Evolutionary conservation across 768 basidiomycete genomes (phyloP).

Genomic region (Butyriboletus loyo): DNA sequence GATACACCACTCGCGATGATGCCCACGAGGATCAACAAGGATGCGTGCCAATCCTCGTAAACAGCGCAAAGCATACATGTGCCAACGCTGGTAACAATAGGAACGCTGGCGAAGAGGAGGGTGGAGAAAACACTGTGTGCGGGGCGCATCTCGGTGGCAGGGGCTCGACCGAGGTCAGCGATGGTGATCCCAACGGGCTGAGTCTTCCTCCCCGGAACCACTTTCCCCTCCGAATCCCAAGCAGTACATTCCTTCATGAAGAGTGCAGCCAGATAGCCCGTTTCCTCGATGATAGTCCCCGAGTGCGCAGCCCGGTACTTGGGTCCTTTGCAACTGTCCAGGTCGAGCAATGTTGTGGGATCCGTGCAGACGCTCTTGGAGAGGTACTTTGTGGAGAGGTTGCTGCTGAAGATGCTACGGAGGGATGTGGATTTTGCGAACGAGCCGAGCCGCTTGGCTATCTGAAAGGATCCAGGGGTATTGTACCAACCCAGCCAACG

Average conservation of each 20-base stretch:
- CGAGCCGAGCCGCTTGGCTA: conserved; percentile 20
- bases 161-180: conserved; percentile 3
- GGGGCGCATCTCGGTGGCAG: conserved; percentile 9
- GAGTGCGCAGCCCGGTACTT: conserved; percentile 74
- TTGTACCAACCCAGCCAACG: conserved; percentile 36
- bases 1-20: conserved; percentile 31
- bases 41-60: conserved; percentile 26
- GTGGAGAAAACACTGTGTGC: not conserved
- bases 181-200: conserved; percentile 9
- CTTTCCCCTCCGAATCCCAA: conserved; percentile 8
- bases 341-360: conserved; percentile 18
- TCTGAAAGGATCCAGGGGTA: conserved; percentile 29
- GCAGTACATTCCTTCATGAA: conserved; percentile 13
- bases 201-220: conserved; percentile 8
- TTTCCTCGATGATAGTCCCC: too few species aligned
- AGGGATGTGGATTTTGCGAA: conserved; percentile 15
- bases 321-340: conserved; percentile 35
- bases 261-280: too few species aligned
- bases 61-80: conserved; percentile 19
- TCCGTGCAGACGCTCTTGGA: conserved; percentile 15
- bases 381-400: not conserved
- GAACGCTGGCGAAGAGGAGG: conserved; percentile 12
- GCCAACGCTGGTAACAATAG: conserved; percentile 22
- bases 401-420: not conserved
- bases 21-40: conserved; percentile 29